Percentiles rank a stretch among this genome's conserved stretches.
phyloP scores from a whole-genome alignment of 176 grass and related monocot genomes.

The Eragrostis nindensis region DNA sequence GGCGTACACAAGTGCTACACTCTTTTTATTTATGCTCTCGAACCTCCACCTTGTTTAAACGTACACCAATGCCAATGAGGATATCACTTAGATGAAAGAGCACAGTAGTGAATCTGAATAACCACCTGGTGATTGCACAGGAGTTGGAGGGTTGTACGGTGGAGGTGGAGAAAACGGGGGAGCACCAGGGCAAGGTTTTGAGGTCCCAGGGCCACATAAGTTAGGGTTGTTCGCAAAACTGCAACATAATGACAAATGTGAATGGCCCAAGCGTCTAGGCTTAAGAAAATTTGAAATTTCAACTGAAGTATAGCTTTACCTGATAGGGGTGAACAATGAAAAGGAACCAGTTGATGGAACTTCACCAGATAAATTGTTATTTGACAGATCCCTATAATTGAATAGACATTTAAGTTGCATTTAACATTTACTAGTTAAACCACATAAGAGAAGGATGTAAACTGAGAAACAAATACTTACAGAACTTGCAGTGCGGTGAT shows the following conservation, averaged over 20 bases:
- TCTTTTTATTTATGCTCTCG: no score
- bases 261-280: slow-evolving; percentile 23
- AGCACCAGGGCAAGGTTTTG: slow-evolving; percentile 79
- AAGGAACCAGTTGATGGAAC: slow-evolving; percentile 91
- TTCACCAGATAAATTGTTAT: slow-evolving; percentile 84
- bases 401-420: slow-evolving; percentile 37
- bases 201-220: slow-evolving; percentile 81
- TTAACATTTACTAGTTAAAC: slow-evolving; percentile 29
- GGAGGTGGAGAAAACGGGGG: slow-evolving; percentile 89
- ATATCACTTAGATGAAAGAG: no score
- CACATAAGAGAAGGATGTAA: slow-evolving; percentile 26
- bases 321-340: slow-evolving; percentile 94
- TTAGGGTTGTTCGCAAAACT: slow-evolving; percentile 93
- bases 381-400: slow-evolving; percentile 81
- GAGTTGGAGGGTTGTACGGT: slow-evolving; percentile 78
- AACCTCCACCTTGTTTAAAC: no score
- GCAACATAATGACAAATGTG: slow-evolving; percentile 34
- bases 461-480: slow-evolving; percentile 54
- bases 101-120: slow-evolving; percentile 5
- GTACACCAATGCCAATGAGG: no score
- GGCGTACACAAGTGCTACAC: slow-evolving; percentile 4
- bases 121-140: slow-evolving; percentile 72
- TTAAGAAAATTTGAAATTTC: slow-evolving; percentile 8
- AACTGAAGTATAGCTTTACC: slow-evolving; percentile 48
- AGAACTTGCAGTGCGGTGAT: slow-evolving; percentile 89